Evolutionary conservation across 2,329 filamentous ascomycete genomes (phyloP), one percentile per base, ranked within the genome.

Genomic region (Exophiala lecanii-corni): DNA sequence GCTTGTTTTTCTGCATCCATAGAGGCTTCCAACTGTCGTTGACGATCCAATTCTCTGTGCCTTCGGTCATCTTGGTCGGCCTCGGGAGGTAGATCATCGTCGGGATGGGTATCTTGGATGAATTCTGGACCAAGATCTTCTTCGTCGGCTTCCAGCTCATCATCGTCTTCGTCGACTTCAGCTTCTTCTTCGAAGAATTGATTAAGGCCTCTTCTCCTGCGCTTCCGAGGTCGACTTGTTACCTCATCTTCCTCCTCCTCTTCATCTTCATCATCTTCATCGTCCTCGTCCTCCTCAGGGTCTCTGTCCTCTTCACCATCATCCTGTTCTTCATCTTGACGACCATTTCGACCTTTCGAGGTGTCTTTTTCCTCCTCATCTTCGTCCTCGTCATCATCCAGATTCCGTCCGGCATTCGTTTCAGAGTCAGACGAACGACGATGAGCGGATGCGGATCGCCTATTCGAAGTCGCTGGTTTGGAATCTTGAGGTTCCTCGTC

Each of bases 101-200:
- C 89, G 5, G 87, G 87, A 62, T 97, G 89, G 51, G 86, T 86
- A 62, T 94, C 86, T 54, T 88, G 86, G 61, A 89, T 89, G 62
- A 92, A 88, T 54, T 86, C 84, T 44, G 88, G 88, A 56, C 89
- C 82, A 46, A 86, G 81, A 41, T 94, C 89, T 56, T 94, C 88
- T 56, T 96, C 91, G 39, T 94, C 88, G 53, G 94, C 88, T 49
- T 86, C 86, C 54, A 78, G 83, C 55, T 88, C 86, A 57, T 95
- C 89, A 57, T 94, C 89, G 52, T 94, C 82, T 46, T 86, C 92
- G 60, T 97, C 92, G 56, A 98, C 92, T 69, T 96, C 92, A 63
- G 92, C 92, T 74, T 98, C 92, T 59, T 91, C 87, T 80, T 98
- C 92, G 69, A 98, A 82, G 79, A 96, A 96, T 59, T 84, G 82